Evolutionary conservation across 2,329 filamentous ascomycete genomes (phyloP), one percentile per base, ranked within the genome.

Genomic region (Phyllosticta citribraziliensis): DNA sequence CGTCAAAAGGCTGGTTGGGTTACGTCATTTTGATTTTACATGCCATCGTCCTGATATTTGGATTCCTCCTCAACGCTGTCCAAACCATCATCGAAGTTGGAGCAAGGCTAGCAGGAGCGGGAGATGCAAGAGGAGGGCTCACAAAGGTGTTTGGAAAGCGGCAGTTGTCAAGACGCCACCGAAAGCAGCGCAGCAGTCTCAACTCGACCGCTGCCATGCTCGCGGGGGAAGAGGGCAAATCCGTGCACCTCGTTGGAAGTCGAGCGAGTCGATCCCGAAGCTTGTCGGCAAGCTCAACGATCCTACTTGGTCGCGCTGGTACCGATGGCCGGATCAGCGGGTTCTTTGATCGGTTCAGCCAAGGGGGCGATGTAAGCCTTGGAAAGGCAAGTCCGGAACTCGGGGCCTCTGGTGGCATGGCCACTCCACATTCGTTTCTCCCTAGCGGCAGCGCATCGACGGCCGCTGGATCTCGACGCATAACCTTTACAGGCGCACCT

Each of bases 1-100:
- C 88, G 0, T 79, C 88, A 1, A 95, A 92, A 72, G 91, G 92
- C 4, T 99, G 94, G 94, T 89, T 97, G 66, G 94, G 92, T 47
- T 99, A 99, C 72, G 85, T 87, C 25, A 95, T 97, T 61, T 79
- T 99, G 55, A 74, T 95, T 27, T 83, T 97, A 40, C 94, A 99
- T 70, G 92, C 84, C 3, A 82, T 87, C 64, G 90, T 96, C 0
- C 77, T 99, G 22, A 81, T 96, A 2, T 89, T 97, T 67, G 93
- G 91, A 1, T 99, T 97, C 77, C 89, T 97, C 72, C 79, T 99
- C 51, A 96, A 96, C 70, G 88, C 94, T 1, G 72, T 96, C 6
- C 91, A 96, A 71, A 97, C 93, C 0, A 81, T 96, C 52, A 83
- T 97, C 51, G 94, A 99, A 73, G 91, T 99, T 9, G 79, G 87